These are phyloP conservation scores for Syncephalastrum racemosum DNA, from an alignment of 371 early-diverging fungal species.

Conservation along the genomic window DNA sequence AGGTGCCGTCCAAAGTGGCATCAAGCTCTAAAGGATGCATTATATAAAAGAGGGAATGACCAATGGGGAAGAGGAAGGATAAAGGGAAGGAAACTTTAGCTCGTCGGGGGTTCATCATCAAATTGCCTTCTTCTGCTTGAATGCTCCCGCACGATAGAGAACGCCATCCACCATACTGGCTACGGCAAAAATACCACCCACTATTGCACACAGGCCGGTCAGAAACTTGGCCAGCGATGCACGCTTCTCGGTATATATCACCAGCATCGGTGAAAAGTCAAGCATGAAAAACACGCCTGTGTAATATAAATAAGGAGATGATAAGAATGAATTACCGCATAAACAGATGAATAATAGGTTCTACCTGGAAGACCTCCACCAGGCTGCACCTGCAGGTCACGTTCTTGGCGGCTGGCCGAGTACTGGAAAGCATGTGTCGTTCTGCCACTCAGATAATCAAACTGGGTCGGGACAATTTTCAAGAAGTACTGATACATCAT, in stretches of 20 bases:
- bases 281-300: conserved; percentile 91
- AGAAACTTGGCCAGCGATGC: conserved; percentile 84
- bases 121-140: conserved; percentile 71
- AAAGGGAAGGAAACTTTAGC: neutral
- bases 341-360: neutral
- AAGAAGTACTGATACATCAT: conserved; percentile 18
- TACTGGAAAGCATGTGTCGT: conserved; percentile 87
- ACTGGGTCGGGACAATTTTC: conserved; percentile 90
- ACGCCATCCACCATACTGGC: conserved; percentile 88
- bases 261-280: conserved; percentile 96
- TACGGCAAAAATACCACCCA: conserved; percentile 94
- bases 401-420: conserved; percentile 88
- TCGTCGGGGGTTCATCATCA: too few relatives aligned
- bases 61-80: neutral
- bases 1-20: conserved; percentile 1
- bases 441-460: conserved; percentile 68
- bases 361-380: conserved; percentile 62
- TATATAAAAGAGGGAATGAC: conserved; percentile 1
- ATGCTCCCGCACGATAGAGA: conserved; percentile 78
- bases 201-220: conserved; percentile 89
- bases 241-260: conserved; percentile 78
- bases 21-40: neutral
- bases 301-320: neutral
- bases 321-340: neutral
- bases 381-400: conserved; percentile 27